phyloP scores from a whole-genome alignment of 169 alveolate species.

The Babesia sp. region DNA sequence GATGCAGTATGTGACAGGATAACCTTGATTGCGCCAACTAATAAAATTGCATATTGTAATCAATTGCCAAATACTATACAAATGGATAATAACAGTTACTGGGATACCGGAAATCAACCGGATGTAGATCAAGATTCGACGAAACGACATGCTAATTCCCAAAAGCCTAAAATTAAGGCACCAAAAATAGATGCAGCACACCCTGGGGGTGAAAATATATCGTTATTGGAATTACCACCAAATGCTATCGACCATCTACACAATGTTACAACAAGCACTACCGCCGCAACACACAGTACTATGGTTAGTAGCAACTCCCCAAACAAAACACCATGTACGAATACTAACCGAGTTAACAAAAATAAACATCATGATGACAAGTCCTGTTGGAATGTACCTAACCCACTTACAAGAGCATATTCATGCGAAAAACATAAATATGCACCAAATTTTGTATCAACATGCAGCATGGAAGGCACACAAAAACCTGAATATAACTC shows the following conservation, averaged over 20 bases:
- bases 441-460: not conserved
- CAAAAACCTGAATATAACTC: conserved; percentile 61
- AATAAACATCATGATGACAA: not conserved
- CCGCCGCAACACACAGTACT: conserved; percentile 13
- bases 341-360: not conserved
- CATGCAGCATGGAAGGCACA: not conserved
- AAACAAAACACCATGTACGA: not conserved
- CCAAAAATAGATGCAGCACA: not conserved
- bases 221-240: conserved; percentile 32
- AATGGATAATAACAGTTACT: too few species aligned
- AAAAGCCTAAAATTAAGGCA: conserved; percentile 2
- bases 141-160: not conserved
- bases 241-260: conserved; percentile 31
- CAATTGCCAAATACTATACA: too few species aligned
- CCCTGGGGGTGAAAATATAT: conserved; percentile 25
- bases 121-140: not conserved
- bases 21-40: too few species aligned
- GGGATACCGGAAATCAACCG: not conserved
- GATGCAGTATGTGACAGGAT: too few species aligned
- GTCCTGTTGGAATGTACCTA: conserved; percentile 1
- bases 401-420: conserved; percentile 13
- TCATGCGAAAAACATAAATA: conserved; percentile 6
- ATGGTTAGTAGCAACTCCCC: conserved; percentile 17
- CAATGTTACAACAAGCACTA: conserved; percentile 1
- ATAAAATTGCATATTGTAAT: too few species aligned